Evolutionary conservation across 2,329 filamentous ascomycete genomes (phyloP), one percentile per base, ranked within the genome.

Genomic region (Phialophora verrucosa): DNA sequence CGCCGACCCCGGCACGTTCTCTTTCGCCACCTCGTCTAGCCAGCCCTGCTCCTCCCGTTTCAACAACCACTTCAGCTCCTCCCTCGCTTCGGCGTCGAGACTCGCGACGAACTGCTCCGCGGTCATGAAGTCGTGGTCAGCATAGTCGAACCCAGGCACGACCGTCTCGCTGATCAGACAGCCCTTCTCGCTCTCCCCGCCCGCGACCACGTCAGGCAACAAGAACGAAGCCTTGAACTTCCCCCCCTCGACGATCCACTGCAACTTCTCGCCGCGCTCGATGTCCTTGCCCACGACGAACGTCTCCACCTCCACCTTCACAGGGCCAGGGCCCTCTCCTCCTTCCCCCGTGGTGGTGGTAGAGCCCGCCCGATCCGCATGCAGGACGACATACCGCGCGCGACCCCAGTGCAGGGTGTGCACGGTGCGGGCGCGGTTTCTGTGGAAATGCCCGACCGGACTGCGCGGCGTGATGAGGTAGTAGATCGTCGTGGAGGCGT

Each of bases 191-290:
- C 76, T 78, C 29, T 70, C 73, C 72, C 2, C 72, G 72, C 1
- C 71, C 1, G 17, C 35, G 3, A 4, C 14, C 20, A 32, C 31
- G 59, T 83, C 82, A 1, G 82, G 80, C 35, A 89, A 75, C 64
- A 91, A 73, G 75, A 84, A 90, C 72, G 83, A 88, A 11, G 84
- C 85, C 77, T 91, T 91, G 74, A 84, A 91, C 75, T 87, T 86
- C 4, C 86, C 88, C 0, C 88, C 88, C 62, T 89, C 87, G 8
- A 91, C 88, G 66, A 90, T 80, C 88, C 88, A 91, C 75, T 90
- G 87, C 72, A 89, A 70, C 74, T 75, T 83, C 79, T 91, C 89
- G 0, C 88, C 88, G 0, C 74, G 76, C 4, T 77, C 79, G 5
- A 90, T 87, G 78, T 88, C 79, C 14, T 79, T 80, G 0, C 88